Percentiles rank a stretch among this genome's conserved stretches.
These are phyloP conservation scores for Papiliotrema flavescens DNA, from an alignment of 1,284 basidiomycete species.

Conservation along the genomic window DNA sequence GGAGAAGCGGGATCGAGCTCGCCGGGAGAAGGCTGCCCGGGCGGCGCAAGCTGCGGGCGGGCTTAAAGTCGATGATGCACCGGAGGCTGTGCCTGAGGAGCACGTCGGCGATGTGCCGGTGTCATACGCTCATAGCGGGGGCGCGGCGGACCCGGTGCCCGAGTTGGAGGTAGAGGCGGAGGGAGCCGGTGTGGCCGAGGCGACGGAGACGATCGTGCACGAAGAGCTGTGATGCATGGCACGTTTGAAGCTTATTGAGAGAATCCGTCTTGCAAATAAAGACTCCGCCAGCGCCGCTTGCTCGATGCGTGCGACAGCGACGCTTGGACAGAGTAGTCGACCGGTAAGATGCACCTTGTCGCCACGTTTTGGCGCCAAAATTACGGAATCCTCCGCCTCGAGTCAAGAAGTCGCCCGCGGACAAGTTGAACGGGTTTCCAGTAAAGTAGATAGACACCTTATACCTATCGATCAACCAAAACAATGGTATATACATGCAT, in stretches of 20 bases:
- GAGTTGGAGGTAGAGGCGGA: slow-evolving; percentile 5
- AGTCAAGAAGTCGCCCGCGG: too few relatives aligned
- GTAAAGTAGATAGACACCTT: too few relatives aligned
- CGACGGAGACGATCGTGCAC: slow-evolving; percentile 9
- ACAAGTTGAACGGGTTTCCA: too few relatives aligned
- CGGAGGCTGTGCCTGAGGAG: slow-evolving; percentile 3
- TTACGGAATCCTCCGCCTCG: too few relatives aligned
- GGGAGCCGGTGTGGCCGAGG: background rate
- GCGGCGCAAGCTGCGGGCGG: slow-evolving; percentile 10
- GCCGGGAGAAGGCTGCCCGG: slow-evolving; percentile 34
- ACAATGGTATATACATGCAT: background rate
- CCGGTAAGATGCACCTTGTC: too few relatives aligned
- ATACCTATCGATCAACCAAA: background rate
- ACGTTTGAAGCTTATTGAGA: too few relatives aligned
- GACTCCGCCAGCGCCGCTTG: too few relatives aligned
- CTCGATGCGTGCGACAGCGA: too few relatives aligned
- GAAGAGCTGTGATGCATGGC: slow-evolving; percentile 11
- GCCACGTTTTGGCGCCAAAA: too few relatives aligned
- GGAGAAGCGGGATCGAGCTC: slow-evolving; percentile 34
- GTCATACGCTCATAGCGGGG: background rate
- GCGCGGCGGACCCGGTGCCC: slow-evolving; percentile 4
- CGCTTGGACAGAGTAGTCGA: too few relatives aligned
- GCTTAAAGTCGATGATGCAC: slow-evolving; percentile 4
- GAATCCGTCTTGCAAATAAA: too few relatives aligned
- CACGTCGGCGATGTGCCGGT: background rate